These are phyloP conservation scores for Blastomyces gilchristii DNA, from an alignment of 2,329 filamentous ascomycete species.

Conservation along the genomic window DNA sequence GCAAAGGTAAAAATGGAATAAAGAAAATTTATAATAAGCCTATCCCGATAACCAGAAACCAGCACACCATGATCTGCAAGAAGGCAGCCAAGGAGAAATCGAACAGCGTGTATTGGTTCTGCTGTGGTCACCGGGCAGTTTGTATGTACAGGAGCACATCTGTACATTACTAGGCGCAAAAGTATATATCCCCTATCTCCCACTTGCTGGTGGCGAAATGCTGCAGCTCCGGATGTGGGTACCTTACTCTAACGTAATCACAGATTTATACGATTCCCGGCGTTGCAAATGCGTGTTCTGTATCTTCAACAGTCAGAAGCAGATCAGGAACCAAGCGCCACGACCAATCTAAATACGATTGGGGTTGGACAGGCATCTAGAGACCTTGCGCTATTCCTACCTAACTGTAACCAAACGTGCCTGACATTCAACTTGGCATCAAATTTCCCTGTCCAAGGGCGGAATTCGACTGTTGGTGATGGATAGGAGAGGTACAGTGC, in stretches of 20 bases:
- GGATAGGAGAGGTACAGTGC: background rate
- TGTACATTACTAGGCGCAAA: background rate
- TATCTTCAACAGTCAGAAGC: background rate
- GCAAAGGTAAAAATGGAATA: background rate
- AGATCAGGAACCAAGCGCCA: conserved; percentile 2
- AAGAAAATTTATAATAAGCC: background rate
- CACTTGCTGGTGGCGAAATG: background rate
- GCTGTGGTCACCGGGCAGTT: background rate
- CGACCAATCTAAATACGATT: background rate
- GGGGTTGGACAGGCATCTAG: background rate
- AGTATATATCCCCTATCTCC: background rate
- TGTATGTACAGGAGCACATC: background rate
- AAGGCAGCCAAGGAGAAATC: background rate
- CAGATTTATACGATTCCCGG: background rate
- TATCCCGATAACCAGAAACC: conserved; percentile 4
- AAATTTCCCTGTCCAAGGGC: background rate
- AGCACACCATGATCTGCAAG: conserved; percentile 1
- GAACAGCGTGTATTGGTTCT: no score
- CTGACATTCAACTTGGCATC: background rate
- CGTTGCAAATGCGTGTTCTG: background rate
- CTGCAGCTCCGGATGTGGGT: background rate
- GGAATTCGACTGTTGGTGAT: background rate
- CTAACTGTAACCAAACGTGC: background rate
- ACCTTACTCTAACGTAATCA: background rate
- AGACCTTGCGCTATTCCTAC: background rate